Base-by-base conservation (phyloP, 192 early-diverging fungal genomes). In the Coemansia sp. region DNA sequence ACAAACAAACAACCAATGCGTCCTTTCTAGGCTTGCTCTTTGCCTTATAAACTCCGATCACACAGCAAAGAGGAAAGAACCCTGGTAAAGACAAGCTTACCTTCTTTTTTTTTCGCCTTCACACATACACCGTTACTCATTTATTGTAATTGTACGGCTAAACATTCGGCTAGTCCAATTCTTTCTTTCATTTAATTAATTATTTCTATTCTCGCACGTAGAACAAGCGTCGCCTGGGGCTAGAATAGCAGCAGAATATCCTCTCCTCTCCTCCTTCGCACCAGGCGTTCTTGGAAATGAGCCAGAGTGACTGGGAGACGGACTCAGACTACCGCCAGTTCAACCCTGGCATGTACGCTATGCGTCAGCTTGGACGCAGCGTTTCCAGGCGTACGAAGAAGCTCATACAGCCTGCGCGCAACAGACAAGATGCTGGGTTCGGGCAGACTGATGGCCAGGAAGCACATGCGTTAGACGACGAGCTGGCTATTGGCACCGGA, bases 291-390 rank as follows among this genome's bases (percentile, higher is more conserved):
- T 29, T 40, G 46, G 11, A 48, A 46, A 74, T 74, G 77, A 70
- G 68, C 46, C 65, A 48, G 8, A 69, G 59, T 66, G 69, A 68
- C 54, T 80, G 72, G 72, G 77, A 80, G 40, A 63, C 68, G 7
- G 73, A 81, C 70, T 81, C 78, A 2, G 78, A 75, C 69, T 66
- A 66, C 59, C 69, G 78, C 48, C 62, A 62, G 29, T 75, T 75
- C 60, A 74, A 45, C 56, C 78, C 78, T 56, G 78, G 77, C 35
- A 64, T 50, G 59, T 71, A 71, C 42, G 78, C 73, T 22, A 72
- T 81, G 73, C 69, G 78, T 2, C 78, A 66, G 73, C 71, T 81
- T 19, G 71, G 73, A 2, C 73, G 78, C 55, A 75, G 73, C 73
- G 66, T 81, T 25, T 81, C 78, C 13, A 50, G 73, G n/a, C 62